Evolutionary conservation across 176 grass and related monocot genomes (phyloP).

Genomic region (Carex littledalei): DNA sequence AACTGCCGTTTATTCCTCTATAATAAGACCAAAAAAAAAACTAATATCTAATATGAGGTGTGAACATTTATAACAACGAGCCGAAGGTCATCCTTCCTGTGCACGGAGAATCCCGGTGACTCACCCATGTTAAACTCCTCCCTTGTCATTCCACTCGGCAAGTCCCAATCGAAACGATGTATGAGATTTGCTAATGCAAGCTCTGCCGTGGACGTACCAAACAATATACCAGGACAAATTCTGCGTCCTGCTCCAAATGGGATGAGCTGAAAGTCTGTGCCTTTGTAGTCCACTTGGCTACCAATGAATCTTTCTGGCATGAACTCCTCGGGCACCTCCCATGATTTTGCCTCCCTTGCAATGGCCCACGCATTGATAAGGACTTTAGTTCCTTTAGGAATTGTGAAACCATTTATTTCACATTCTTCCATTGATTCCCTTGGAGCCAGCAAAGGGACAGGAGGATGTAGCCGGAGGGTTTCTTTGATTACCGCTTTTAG

Average conservation of each 20-base stretch:
- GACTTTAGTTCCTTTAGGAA: slow-evolving; percentile 30
- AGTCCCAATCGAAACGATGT: slow-evolving; percentile 43
- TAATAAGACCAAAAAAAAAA: too few species aligned
- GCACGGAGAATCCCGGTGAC: slow-evolving; percentile 6
- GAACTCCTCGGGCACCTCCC: slow-evolving; percentile 47
- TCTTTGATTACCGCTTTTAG: slow-evolving; percentile 47
- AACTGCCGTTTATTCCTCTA: too few species aligned
- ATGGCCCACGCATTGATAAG: slow-evolving; percentile 53
- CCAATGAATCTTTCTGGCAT: slow-evolving; percentile 36
- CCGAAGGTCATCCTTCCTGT: neutral
- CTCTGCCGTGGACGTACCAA: slow-evolving; percentile 39
- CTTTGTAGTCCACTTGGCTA: slow-evolving; percentile 38
- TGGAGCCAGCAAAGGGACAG: slow-evolving; percentile 26
- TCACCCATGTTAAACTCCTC: slow-evolving; percentile 43
- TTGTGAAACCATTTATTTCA: slow-evolving; percentile 29
- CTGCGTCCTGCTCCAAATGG: slow-evolving; percentile 42
- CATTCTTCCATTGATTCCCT: slow-evolving; percentile 33
- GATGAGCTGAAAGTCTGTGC: slow-evolving; percentile 39
- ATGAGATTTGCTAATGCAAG: slow-evolving; percentile 38
- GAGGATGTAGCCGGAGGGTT: slow-evolving; percentile 20
- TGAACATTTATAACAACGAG: neutral
- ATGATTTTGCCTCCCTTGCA: slow-evolving; percentile 30
- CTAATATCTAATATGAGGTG: neutral
- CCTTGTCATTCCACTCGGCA: slow-evolving; percentile 23
- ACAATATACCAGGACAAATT: slow-evolving; percentile 32